These are phyloP conservation scores for Rhazya stricta DNA, from an alignment of 257 asterid species.

Conservation along the genomic window DNA sequence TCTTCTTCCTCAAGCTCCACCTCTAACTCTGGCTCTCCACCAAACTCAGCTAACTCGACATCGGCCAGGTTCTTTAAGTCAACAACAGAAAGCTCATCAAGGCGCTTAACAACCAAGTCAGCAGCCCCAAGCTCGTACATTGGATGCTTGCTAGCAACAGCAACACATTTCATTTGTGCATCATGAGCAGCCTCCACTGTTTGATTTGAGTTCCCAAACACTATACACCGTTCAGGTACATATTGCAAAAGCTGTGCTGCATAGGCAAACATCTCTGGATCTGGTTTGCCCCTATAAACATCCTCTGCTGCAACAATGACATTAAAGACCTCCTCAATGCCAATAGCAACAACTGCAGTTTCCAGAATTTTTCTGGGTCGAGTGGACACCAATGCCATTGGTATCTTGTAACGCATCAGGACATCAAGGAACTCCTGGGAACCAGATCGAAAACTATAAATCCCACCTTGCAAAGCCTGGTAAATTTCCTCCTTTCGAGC, in stretches of 20 bases:
- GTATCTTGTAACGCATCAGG: constrained; percentile 70
- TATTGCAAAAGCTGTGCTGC: constrained; percentile 79
- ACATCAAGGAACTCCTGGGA: constrained; percentile 68
- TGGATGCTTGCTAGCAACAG: constrained; percentile 87
- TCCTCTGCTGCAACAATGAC: constrained; percentile 86
- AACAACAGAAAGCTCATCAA: constrained; percentile 78
- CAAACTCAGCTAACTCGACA: constrained; percentile 63
- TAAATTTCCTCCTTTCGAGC: constrained; percentile 77
- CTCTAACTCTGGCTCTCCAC: constrained; percentile 68
- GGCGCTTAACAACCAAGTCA: constrained; percentile 67
- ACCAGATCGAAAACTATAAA: constrained; percentile 71
- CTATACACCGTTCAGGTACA: constrained; percentile 84
- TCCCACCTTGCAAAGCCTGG: constrained; percentile 72
- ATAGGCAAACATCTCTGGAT: constrained; percentile 87
- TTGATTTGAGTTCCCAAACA: constrained; percentile 83
- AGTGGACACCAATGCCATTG: constrained; percentile 90
- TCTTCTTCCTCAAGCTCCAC: constrained; percentile 71
- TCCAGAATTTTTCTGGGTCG: constrained; percentile 70
- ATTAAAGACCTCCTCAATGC: constrained; percentile 61
- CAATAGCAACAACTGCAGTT: constrained; percentile 55
- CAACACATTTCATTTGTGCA: constrained; percentile 91
- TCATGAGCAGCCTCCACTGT: constrained; percentile 98
- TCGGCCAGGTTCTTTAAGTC: constrained; percentile 88
- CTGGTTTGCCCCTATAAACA: constrained; percentile 88
- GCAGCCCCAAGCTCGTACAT: constrained; percentile 90